phyloP scores from a whole-genome alignment of 306 rosid genomes.

The Dalbergia oliveri region DNA sequence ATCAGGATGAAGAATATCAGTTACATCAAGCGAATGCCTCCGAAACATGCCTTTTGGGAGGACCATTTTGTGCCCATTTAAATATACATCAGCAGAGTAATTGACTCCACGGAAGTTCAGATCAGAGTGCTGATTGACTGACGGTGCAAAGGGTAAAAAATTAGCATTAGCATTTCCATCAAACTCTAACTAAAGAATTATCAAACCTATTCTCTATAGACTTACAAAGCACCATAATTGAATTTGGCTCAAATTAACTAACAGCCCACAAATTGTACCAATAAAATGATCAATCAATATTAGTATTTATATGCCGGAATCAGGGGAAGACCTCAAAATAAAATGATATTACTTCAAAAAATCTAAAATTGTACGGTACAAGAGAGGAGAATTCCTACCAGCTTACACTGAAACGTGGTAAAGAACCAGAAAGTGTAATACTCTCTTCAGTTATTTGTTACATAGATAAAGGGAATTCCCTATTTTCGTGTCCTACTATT shows the following conservation, averaged over 20 bases:
- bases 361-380: background rate
- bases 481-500: no score
- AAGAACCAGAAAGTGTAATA: slow-evolving; percentile 94
- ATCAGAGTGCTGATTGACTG: slow-evolving; percentile 72
- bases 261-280: background rate
- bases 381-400: slow-evolving; percentile 54
- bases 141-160: slow-evolving; percentile 55
- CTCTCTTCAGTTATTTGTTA: no score
- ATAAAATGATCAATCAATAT: background rate
- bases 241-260: slow-evolving; percentile 6
- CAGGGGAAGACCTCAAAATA: background rate
- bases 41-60: slow-evolving; percentile 93
- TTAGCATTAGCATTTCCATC: slow-evolving; percentile 35
- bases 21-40: slow-evolving; percentile 88
- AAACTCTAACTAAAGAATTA: slow-evolving; percentile 17
- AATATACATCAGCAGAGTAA: slow-evolving; percentile 84
- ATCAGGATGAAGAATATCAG: slow-evolving; percentile 72
- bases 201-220: slow-evolving; percentile 18
- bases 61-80: slow-evolving; percentile 81
- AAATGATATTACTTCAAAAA: background rate
- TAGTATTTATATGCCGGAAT: background rate
- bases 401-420: slow-evolving; percentile 72
- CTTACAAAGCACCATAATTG: slow-evolving; percentile 1
- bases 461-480: no score
- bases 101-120: slow-evolving; percentile 91